These are phyloP conservation scores for Cerrena zonata DNA, from an alignment of 1,284 basidiomycete genomes.

Conservation along the genomic window DNA sequence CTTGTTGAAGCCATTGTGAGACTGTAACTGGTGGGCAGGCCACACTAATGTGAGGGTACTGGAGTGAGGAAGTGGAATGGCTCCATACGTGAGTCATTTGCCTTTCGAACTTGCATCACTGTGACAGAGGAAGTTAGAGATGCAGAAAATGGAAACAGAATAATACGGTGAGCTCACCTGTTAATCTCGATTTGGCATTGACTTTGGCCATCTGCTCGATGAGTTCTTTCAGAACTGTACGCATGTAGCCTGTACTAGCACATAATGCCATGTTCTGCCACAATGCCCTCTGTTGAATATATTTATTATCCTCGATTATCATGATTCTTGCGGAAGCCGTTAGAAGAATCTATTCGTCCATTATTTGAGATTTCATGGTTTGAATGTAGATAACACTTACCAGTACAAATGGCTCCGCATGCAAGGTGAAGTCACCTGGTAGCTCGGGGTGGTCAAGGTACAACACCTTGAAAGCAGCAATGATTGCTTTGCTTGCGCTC, in stretches of 20 bases:
- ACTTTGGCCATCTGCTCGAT: conserved; percentile 4
- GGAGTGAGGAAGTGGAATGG: neutral
- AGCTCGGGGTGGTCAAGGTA: conserved; percentile 3
- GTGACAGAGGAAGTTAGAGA: neutral
- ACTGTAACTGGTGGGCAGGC: no score
- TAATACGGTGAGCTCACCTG: conserved; percentile 1
- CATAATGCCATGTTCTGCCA: conserved; percentile 4
- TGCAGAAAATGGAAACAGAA: neutral
- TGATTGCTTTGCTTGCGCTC: conserved; percentile 14
- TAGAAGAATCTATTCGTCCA: conserved; percentile 10
- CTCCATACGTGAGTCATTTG: neutral
- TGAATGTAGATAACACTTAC: conserved; percentile 7
- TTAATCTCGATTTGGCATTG: conserved; percentile 1
- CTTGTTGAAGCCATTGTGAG: no score
- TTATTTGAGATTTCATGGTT: neutral
- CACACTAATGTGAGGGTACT: neutral
- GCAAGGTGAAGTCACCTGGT: neutral
- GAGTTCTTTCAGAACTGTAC: conserved; percentile 1
- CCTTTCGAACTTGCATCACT: neutral
- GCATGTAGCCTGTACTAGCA: conserved; percentile 1
- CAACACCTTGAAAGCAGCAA: conserved; percentile 5
- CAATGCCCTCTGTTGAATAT: neutral
- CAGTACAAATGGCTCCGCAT: conserved; percentile 12
- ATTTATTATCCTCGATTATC: conserved; percentile 7
- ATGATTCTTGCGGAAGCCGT: conserved; percentile 9